Base-by-base conservation (phyloP, 2,329 filamentous ascomycete species). In the Aspergillus candidus region DNA sequence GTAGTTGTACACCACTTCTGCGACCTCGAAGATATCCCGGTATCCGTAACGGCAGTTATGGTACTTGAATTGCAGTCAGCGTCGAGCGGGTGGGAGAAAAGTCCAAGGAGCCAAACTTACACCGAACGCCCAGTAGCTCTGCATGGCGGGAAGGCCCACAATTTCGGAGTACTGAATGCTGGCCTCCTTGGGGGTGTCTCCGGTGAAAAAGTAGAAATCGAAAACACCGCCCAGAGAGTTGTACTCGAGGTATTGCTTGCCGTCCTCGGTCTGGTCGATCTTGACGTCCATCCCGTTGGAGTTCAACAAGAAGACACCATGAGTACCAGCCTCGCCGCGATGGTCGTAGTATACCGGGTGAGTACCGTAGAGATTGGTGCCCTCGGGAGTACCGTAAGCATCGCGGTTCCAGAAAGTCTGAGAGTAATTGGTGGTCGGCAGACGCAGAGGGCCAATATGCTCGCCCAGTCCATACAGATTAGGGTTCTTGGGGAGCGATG, bases 381-480 rank as follows among this genome's bases (percentile, higher is more conserved):
- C 76, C 1, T 71, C 62, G 0, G 84, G 84, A 0, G 81, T 71
- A 2, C 67, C 66, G 49, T 81, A 85, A 1, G 82, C 73, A 64
- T 88, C 85, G 11, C 82, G 74, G 39, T 80, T 81, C 77, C 83
- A 87, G 3, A 88, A 61, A 0, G 83, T 86, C 32, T 85, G 78
- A 30, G 78, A 81, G 61, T 86, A 86, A 63, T 84, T 77, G 29
- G 76, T 80, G 0, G 79, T 84, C 49, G 82, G 80, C 46, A 89
- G 71, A 37, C 78, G 76, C 56, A 88, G 80, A 1, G 80, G 72
- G 53, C 90, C 86, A 2, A 78, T 82, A 60, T 88, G 84, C 66
- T 91, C 86, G 31, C 87, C 87, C 2, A 91, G 73, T 0, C 88
- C 87, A 59, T 93, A 93, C 5, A 93, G 69, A 55, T 84, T 79